Conservation (phyloP, 495 filamentous ascomycete genomes). For the Terfezia boudieri region DNA sequence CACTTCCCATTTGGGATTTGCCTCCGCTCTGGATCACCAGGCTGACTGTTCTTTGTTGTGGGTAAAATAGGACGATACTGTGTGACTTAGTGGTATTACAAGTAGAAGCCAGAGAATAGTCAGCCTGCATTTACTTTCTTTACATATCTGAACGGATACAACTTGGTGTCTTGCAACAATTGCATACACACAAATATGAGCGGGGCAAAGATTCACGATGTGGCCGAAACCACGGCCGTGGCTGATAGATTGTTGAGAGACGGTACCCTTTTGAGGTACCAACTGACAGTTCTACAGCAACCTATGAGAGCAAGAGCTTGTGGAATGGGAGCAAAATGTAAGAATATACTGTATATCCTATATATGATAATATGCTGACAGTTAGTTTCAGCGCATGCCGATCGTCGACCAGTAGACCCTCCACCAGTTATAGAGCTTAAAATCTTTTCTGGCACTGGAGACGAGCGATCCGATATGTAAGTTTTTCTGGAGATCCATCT, state of each 20-base stretch:
- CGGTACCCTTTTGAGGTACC: conserved; percentile 61
- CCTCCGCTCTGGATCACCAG: too few relatives aligned
- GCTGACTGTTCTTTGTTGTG: too few relatives aligned
- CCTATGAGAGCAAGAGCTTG: conserved; percentile 90
- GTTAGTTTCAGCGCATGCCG: conserved; percentile 50
- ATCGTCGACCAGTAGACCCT: conserved; percentile 88
- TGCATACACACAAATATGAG: too few relatives aligned
- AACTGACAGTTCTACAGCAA: conserved; percentile 73
- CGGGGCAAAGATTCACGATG: neutral
- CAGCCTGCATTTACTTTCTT: too few relatives aligned
- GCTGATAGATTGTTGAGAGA: conserved; percentile 19
- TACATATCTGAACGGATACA: too few relatives aligned
- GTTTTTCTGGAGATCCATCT: neutral
- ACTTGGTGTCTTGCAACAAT: too few relatives aligned
- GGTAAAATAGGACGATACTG: too few relatives aligned
- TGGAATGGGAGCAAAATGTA: conserved; percentile 86
- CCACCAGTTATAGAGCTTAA: conserved; percentile 88
- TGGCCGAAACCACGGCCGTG: neutral
- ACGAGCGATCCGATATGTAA: conserved; percentile 29
- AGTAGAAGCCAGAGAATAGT: too few relatives aligned
- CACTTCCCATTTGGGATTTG: too few relatives aligned
- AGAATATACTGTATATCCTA: conserved; percentile 16
- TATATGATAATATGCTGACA: neutral
- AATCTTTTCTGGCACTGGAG: conserved; percentile 46
- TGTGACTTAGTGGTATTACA: too few relatives aligned